Conservation (phyloP, 1,284 basidiomycete species). For the Ceratobasidium sp. region DNA sequence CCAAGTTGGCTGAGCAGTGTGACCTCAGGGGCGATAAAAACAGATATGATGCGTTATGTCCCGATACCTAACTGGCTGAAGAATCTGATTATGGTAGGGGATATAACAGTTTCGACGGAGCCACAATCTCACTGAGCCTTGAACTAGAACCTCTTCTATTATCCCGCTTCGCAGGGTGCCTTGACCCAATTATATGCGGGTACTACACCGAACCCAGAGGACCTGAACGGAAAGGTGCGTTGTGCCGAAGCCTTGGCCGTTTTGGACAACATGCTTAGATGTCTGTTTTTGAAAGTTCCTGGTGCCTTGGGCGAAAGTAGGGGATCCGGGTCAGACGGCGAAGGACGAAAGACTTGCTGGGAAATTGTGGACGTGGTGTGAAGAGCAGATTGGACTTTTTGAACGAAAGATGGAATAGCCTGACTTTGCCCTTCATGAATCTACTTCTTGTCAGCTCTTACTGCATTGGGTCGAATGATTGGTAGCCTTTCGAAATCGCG, state of each 20-base stretch:
- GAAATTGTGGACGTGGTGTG: constrained; percentile 62
- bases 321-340: constrained; percentile 50
- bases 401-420: no score
- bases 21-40: constrained; percentile 35
- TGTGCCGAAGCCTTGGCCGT: no score
- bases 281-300: constrained; percentile 59
- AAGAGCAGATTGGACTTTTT: constrained; percentile 56
- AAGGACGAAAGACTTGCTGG: constrained; percentile 56
- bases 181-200: constrained; percentile 66
- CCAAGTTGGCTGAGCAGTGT: no score
- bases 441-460: no score
- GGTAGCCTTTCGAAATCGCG: no score
- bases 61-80: no score
- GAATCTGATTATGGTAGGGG: no score
- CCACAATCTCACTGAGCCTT: not conserved
- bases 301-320: constrained; percentile 65
- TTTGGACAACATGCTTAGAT: no score
- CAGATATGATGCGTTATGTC: no score
- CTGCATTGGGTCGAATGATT: no score
- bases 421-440: no score
- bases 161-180: constrained; percentile 58
- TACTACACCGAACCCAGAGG: constrained; percentile 60
- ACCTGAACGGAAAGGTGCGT: not conserved
- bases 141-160: constrained; percentile 48
- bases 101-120: no score